Base-by-base conservation (phyloP, 2,329 filamentous ascomycete species). In the Colletotrichum graminicola region DNA sequence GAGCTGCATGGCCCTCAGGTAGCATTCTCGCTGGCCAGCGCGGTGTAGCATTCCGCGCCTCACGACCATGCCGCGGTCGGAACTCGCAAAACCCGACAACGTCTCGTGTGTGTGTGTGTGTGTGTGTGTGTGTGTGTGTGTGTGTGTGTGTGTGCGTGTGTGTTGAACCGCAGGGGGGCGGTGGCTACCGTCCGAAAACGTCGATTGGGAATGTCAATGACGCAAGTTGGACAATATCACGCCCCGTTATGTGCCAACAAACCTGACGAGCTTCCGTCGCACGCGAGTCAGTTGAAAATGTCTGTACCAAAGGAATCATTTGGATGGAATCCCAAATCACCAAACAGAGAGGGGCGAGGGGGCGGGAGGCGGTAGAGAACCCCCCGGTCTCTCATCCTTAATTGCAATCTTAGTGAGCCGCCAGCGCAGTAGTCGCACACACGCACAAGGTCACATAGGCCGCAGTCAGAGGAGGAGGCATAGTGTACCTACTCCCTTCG, bases 1-100 rank as follows among this genome's bases (percentile, higher is more conserved):
- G 57, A 34, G 56, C 55, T 49, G 49, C 67, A 49, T 41, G 43
- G 29, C 54, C 62, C 32, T n/a, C 41, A 49, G 59, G 62, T 54
- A 32, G 29, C 62, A 47, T 70, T 39, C 39, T 41, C 62, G 52
- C 45, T 23, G 26, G 60, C 29, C 45, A n/a, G 32, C 60, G 34
- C 10, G 56, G 63, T 41, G 64, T 71, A 62, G 67, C 63, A 71
- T 71, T 66, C 63, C 67, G 63, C 49, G 49, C 51, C 62, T 66
- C 51, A 45, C 34, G 47, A 47, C 47, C 43, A 51, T 71, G 63
- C 51, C 63, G 51, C 41, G 18, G 62, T 36, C 57, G 41, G 57
- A 29, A 62, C 57, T 49, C 11, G 41, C 56, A n/a, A 34, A 41
- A 39, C 41, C 56, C 63, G 45, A 70, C 49, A 52, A 45, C 32